Evolutionary conservation across 2,329 filamentous ascomycete genomes (phyloP).

Genomic region (Nemania abortiva): DNA sequence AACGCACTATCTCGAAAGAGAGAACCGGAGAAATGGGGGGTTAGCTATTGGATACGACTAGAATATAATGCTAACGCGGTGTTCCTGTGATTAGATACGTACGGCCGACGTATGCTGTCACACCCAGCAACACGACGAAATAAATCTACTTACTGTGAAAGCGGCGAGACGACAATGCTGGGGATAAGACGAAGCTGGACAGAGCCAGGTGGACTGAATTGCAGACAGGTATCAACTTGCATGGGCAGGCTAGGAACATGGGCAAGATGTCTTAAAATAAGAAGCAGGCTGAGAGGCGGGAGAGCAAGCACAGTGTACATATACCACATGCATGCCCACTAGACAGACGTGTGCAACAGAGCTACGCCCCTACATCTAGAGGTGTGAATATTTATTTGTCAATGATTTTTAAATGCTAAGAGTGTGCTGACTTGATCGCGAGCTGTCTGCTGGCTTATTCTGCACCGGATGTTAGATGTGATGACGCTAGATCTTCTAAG

Average conservation of each 20-base stretch:
- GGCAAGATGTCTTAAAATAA: not conserved
- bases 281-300: not conserved
- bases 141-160: conserved; percentile 52
- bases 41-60: not conserved
- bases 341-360: conserved; percentile 31
- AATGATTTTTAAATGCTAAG: no score
- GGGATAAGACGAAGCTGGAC: not conserved
- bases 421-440: no score
- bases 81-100: conserved; percentile 56
- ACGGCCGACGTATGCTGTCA: conserved; percentile 81
- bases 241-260: not conserved
- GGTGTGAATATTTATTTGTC: not conserved
- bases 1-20: not conserved
- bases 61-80: not conserved
- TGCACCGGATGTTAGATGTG: no score
- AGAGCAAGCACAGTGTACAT: conserved; percentile 25
- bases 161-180: not conserved
- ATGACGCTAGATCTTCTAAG: no score
- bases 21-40: not conserved
- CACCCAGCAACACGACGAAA: conserved; percentile 73
- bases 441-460: no score
- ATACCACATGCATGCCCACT: conserved; percentile 12
- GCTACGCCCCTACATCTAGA: conserved; percentile 1
- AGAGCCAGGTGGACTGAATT: not conserved
- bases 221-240: not conserved